These are phyloP conservation scores for Chlorella sp. DNA, from an alignment of 139 green algal genomes.

Conservation along the genomic window DNA sequence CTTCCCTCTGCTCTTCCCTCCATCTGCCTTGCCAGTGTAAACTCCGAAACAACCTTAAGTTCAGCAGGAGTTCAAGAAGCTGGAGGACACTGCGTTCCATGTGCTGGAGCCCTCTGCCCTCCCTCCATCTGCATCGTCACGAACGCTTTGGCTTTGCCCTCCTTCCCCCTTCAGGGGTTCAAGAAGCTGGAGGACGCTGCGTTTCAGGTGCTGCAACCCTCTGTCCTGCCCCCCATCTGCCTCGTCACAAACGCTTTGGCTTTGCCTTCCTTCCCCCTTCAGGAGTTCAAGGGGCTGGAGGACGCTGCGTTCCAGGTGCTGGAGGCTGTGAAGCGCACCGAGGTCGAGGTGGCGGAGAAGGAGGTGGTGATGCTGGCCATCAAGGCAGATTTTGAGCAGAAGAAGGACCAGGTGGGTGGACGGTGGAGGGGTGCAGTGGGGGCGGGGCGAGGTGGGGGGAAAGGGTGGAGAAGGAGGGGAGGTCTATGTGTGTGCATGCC, in stretches of 20 bases:
- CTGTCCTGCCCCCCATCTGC: not conserved
- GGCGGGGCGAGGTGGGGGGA: not conserved
- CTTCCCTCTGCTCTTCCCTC: no score
- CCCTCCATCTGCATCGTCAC: not conserved
- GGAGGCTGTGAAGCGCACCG: constrained; percentile 35
- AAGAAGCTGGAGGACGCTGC: no score
- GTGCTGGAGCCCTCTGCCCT: not conserved
- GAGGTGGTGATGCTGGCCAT: constrained; percentile 50
- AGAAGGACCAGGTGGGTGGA: constrained; percentile 55
- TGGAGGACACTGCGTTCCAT: no score
- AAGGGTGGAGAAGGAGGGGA: not conserved
- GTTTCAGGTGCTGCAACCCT: not conserved
- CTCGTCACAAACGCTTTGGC: not conserved
- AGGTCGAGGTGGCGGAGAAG: constrained; percentile 44
- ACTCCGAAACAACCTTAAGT: no score
- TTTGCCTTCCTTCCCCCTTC: not conserved
- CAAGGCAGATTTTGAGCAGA: constrained; percentile 53
- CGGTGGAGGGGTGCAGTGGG: not conserved
- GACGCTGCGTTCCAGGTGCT: constrained; percentile 59
- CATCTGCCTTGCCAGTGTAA: no score
- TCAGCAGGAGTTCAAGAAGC: no score
- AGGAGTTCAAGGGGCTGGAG: constrained; percentile 63
- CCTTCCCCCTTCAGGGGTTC: not conserved
- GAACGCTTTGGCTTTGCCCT: not conserved
- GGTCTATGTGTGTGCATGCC: no score